phyloP scores from a whole-genome alignment of 345 rosid species.

The Pseudoturritis turrita region DNA sequence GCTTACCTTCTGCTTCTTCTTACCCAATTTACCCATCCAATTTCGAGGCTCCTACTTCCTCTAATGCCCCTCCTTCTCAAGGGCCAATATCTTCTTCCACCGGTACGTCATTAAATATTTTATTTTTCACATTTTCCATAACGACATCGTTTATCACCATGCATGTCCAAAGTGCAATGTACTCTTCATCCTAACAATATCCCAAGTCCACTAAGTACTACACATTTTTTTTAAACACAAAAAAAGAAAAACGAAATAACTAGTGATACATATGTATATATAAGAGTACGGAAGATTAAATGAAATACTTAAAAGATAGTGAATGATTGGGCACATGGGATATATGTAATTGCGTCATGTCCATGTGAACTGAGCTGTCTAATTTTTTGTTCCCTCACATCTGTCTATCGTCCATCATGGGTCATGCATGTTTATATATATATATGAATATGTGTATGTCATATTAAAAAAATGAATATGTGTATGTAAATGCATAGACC shows the following conservation, averaged over 20 bases:
- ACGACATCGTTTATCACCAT: background rate
- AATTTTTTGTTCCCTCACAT: slow-evolving; percentile 9
- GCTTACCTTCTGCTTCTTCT: slow-evolving; percentile 29
- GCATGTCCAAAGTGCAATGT: slow-evolving; percentile 9
- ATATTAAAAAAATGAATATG: too few species aligned
- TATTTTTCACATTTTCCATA: too few species aligned
- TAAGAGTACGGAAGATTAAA: slow-evolving; percentile 11
- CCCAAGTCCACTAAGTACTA: background rate
- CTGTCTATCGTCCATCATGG: slow-evolving; percentile 30
- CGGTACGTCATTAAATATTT: slow-evolving; percentile 6
- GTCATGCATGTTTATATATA: slow-evolving; percentile 19
- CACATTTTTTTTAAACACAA: background rate
- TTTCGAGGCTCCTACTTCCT: slow-evolving; percentile 16
- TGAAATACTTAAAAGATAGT: slow-evolving; percentile 9
- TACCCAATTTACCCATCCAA: slow-evolving; percentile 23
- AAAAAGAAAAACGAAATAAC: background rate
- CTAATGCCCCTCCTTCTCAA: slow-evolving; percentile 22
- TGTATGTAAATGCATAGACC: slow-evolving; percentile 11
- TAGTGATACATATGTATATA: background rate
- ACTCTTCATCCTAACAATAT: background rate
- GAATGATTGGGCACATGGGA: slow-evolving; percentile 29
- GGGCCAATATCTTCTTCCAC: slow-evolving; percentile 23
- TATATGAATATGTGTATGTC: background rate
- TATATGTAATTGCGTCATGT: slow-evolving; percentile 15
- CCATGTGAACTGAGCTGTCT: slow-evolving; percentile 37